Percentiles rank a stretch among this genome's conserved stretches.
phyloP scores from a whole-genome alignment of 2,329 filamentous ascomycete species.

The Hypoxylon sp. region DNA sequence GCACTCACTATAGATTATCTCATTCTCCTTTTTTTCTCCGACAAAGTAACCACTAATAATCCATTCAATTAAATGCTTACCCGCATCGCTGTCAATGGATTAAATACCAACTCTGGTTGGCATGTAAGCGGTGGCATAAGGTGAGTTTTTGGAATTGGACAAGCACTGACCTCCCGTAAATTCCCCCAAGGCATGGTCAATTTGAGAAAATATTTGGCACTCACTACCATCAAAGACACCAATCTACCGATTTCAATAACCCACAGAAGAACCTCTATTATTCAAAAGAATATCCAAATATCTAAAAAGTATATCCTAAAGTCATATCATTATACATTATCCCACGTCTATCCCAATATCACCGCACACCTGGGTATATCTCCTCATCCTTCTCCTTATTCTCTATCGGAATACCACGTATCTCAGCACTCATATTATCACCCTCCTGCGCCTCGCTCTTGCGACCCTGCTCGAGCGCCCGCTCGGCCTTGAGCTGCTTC shows the following conservation, averaged over 20 bases:
- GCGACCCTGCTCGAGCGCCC: conserved; percentile 48
- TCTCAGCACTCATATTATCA: conserved; percentile 28
- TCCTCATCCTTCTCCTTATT: conserved; percentile 3
- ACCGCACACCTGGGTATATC: conserved; percentile 23
- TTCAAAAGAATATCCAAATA: conserved; percentile 1
- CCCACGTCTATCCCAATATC: conserved; percentile 16
- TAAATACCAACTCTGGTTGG: not conserved
- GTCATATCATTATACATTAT: conserved; percentile 26
- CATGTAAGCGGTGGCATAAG: not conserved
- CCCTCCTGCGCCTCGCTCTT: conserved; percentile 50
- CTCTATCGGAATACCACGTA: conserved; percentile 35
- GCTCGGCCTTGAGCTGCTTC: conserved; percentile 50
- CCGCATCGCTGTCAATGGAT: not conserved
- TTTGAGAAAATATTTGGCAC: not conserved
- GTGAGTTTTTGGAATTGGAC: not conserved
- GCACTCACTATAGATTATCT: not conserved
- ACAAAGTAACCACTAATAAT: not conserved
- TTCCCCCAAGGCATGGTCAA: not conserved
- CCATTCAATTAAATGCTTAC: not conserved
- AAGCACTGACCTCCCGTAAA: not conserved
- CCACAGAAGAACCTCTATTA: conserved; percentile 5
- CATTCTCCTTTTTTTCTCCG: not conserved
- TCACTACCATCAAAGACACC: not conserved
- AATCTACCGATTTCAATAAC: not conserved
- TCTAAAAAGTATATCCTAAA: too few relatives aligned